Base-by-base conservation (phyloP, 768 basidiomycete genomes). In the Mycena maculata region DNA sequence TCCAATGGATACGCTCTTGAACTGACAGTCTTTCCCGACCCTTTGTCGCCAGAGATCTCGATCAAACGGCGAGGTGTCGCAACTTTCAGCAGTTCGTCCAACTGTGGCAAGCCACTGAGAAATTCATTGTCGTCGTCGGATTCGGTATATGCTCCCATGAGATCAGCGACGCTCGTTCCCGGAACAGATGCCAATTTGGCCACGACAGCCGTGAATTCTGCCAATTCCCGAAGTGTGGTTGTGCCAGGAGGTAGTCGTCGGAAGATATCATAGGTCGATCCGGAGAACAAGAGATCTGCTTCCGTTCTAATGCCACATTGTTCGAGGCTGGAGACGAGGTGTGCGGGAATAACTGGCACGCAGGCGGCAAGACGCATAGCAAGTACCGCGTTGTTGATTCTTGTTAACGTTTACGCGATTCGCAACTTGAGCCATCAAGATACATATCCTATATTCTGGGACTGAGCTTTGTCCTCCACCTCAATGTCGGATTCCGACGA, bases 1-100 rank as follows among this genome's bases (percentile, higher is more conserved):
- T 28, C 47, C 31, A 13, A 39, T 36, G 39, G 27, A 45, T 20
- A 36, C 42, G n/a, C 28, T 20, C 49, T 53, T 25, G 65, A 59
- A 67, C 87, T 65, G 73, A 92, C 93, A 63, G 90, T 88, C 83
- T 92, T 93, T 36, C 91, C 92, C 16, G 88, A 86, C 9, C 80
- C 83, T 73, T 77, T 83, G 22, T 88, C 85, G 12, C 92, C 93
- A 30, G 91, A 89, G 39, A 94, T 81, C 72, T 94, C 92, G 54
- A 92, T 79, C 16, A 94, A 81, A 25, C 83, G 82, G 49, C 83
- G 78, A 22, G 65, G 28, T 27, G 80, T 78, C n/a, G 81, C 81
- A 56, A 90, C 86, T 27, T 75, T 76, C 22, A 92, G 77, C 13
- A 92, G 73, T 15, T 73, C 74, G 71, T 92, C 90, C 27, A 92